A percentile compares a stretch with the other conserved stretches of the same genome.
phyloP scores from a whole-genome alignment of 495 filamentous ascomycete genomes.

The Tuber calosporum region DNA sequence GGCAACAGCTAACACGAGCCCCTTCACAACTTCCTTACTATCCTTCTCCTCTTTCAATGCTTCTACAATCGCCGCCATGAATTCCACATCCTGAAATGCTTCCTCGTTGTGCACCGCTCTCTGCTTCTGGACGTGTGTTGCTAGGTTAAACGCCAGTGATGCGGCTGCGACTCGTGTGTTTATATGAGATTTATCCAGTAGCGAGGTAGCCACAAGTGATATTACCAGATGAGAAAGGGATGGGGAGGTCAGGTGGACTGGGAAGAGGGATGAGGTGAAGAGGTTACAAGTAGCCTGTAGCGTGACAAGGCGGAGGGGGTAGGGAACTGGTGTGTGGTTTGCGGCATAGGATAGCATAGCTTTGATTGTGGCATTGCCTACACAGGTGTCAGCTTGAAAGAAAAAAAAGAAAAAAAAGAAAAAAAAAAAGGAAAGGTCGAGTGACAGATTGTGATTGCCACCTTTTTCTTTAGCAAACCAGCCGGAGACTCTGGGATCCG shows the following conservation, averaged over 20 bases:
- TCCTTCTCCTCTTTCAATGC: constrained; percentile 60
- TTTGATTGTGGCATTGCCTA: constrained; percentile 55
- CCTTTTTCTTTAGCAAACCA: constrained; percentile 70
- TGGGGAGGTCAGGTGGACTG: constrained; percentile 44
- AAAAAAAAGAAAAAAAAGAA: too few relatives aligned
- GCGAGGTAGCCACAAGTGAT: constrained; percentile 49
- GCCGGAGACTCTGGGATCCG: constrained; percentile 76
- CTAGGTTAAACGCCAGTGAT: constrained; percentile 75
- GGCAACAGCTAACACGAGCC: constrained; percentile 65
- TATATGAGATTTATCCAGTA: constrained; percentile 51
- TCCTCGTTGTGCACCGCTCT: constrained; percentile 55
- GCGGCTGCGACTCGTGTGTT: constrained; percentile 66
- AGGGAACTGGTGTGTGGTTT: constrained; percentile 53
- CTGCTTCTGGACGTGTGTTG: constrained; percentile 58
- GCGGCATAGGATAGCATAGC: constrained; percentile 57
- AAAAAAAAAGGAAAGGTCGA: neutral
- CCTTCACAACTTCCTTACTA: constrained; percentile 63
- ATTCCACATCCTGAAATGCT: constrained; percentile 60
- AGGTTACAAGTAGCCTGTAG: constrained; percentile 57
- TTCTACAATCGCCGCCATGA: constrained; percentile 69
- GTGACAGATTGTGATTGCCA: constrained; percentile 24
- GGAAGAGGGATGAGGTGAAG: constrained; percentile 57
- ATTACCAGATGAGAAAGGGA: constrained; percentile 42
- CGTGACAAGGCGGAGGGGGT: constrained; percentile 74
- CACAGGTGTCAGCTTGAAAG: neutral